A percentile compares a stretch with the other conserved stretches of the same genome.
These are phyloP conservation scores for Leccinum angustisporum DNA, from an alignment of 1,284 basidiomycete species.

Conservation along the genomic window DNA sequence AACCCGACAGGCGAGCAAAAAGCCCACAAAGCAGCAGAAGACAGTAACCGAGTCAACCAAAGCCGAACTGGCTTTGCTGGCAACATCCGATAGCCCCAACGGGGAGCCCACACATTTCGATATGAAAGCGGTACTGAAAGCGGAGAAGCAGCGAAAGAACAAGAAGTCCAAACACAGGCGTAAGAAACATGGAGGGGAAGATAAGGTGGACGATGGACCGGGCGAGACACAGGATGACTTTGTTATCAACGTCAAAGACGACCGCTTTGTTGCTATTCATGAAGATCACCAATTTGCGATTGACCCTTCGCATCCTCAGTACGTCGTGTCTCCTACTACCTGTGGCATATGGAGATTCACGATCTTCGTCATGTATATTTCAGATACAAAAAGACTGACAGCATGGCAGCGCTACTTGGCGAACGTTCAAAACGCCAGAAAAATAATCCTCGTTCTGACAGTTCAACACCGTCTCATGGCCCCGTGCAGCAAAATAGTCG, in stretches of 20 bases:
- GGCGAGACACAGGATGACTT: constrained; percentile 77
- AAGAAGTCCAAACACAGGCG: constrained; percentile 40
- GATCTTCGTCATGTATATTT: neutral
- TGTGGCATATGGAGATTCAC: neutral
- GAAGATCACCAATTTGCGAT: constrained; percentile 94
- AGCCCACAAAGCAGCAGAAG: constrained; percentile 14
- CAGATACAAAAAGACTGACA: constrained; percentile 88
- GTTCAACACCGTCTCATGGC: constrained; percentile 11
- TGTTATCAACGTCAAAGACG: constrained; percentile 82
- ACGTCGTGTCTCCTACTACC: constrained; percentile 35
- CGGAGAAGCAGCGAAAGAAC: constrained; percentile 74
- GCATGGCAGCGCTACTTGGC: constrained; percentile 79
- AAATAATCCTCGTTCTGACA: constrained; percentile 22
- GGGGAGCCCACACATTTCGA: constrained; percentile 81
- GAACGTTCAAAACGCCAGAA: constrained; percentile 67
- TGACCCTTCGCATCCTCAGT: constrained; percentile 95
- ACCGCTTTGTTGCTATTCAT: constrained; percentile 85
- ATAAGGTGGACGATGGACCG: constrained; percentile 44
- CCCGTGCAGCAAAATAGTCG: constrained; percentile 23
- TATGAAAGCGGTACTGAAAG: constrained; percentile 86
- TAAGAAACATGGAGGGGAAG: constrained; percentile 45
- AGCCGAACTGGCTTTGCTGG: constrained; percentile 68
- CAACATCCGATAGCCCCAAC: constrained; percentile 53
- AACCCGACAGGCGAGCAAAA: constrained; percentile 25
- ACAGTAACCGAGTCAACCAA: constrained; percentile 19